These are phyloP conservation scores for Vigna nakashimae DNA, from an alignment of 306 rosid species.

Conservation along the genomic window DNA sequence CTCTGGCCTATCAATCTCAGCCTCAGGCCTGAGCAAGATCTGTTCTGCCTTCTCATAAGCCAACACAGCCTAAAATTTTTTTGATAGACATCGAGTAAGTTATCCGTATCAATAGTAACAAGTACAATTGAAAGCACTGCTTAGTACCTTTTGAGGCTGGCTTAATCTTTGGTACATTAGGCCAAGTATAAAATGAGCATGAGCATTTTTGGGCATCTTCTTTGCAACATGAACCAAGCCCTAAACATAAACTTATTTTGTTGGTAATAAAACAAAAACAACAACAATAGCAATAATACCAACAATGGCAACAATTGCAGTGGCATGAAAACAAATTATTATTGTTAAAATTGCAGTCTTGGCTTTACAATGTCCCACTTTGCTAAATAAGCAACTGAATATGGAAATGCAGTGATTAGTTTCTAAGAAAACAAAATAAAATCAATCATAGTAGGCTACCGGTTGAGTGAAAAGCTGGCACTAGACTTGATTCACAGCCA, in stretches of 20 bases:
- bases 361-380: slow-evolving; percentile 26
- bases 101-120: slow-evolving; percentile 16
- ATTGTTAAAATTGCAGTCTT: slow-evolving; percentile 5
- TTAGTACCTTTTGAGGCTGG: slow-evolving; percentile 80
- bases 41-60: slow-evolving; percentile 92
- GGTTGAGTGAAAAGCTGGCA: neutral
- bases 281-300: neutral
- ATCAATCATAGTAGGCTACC: neutral
- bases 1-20: slow-evolving; percentile 81
- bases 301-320: neutral
- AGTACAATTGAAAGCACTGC: slow-evolving; percentile 36
- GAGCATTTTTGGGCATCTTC: slow-evolving; percentile 98
- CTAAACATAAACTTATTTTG: slow-evolving; percentile 56
- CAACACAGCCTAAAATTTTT: slow-evolving; percentile 64
- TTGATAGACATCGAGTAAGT: slow-evolving; percentile 30
- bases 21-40: slow-evolving; percentile 78
- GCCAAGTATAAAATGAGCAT: slow-evolving; percentile 96
- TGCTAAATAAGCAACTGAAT: slow-evolving; percentile 9
- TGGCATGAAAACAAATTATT: slow-evolving; percentile 15
- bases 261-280: slow-evolving; percentile 20
- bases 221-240: slow-evolving; percentile 97
- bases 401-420: neutral
- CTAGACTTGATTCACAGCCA: slow-evolving; percentile 6
- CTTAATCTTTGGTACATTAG: slow-evolving; percentile 94
- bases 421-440: slow-evolving; percentile 12